These are phyloP conservation scores for Sphaerostilbella broomeana DNA, from an alignment of 2,329 filamentous ascomycete genomes.

Conservation along the genomic window DNA sequence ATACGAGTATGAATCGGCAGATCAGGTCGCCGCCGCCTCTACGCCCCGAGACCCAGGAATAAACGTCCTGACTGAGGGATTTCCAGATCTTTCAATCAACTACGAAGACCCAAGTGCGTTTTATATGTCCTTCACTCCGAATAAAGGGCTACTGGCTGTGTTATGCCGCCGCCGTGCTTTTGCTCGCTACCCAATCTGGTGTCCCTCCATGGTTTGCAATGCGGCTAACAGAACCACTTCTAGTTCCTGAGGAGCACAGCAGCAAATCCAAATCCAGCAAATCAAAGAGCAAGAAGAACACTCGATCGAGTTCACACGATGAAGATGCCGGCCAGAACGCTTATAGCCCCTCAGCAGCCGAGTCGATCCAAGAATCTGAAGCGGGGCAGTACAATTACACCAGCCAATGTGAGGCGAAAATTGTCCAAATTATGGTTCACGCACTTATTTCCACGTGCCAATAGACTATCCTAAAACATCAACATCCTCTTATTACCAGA, in stretches of 20 bases:
- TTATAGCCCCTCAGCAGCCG: constrained; percentile 8
- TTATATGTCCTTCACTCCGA: neutral
- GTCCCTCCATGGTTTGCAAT: too few species aligned
- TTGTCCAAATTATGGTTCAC: too few species aligned
- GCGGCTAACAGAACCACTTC: too few species aligned
- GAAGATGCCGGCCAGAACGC: constrained; percentile 6
- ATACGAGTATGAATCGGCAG: constrained; percentile 16
- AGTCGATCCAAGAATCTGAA: constrained; percentile 9
- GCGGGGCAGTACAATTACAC: constrained; percentile 10
- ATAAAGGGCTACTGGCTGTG: constrained; percentile 3
- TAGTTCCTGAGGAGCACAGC: constrained; percentile 9
- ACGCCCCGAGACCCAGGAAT: constrained; percentile 14
- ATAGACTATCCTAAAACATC: too few species aligned
- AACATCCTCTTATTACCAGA: too few species aligned
- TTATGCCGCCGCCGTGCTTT: neutral
- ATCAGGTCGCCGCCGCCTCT: constrained; percentile 6
- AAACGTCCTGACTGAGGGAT: constrained; percentile 9
- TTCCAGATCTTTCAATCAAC: constrained; percentile 9
- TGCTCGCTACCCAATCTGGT: too few species aligned
- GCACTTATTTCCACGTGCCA: too few species aligned
- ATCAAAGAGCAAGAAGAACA: constrained; percentile 13
- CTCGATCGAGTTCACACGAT: constrained; percentile 11
- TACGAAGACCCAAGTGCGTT: constrained; percentile 12
- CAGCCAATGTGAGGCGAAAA: constrained; percentile 12
- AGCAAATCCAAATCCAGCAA: constrained; percentile 9